A percentile compares a stretch with the other conserved stretches of the same genome.
Evolutionary conservation across 2,329 filamentous ascomycete genomes (phyloP).

Genomic region (Trichoderma endophyticum): DNA sequence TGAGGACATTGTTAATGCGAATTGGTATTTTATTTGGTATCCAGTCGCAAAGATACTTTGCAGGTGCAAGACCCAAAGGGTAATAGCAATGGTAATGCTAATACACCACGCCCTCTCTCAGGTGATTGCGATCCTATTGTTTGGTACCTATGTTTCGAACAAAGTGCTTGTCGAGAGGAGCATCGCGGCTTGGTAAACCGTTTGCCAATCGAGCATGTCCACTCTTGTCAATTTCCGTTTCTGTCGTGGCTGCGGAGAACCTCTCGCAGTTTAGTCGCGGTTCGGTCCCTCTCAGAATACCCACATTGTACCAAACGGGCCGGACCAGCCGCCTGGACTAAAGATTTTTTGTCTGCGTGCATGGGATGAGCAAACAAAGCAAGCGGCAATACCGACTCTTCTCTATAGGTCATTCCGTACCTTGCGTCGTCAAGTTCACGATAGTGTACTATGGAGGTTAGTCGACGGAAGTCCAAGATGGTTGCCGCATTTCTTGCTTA

Average conservation of each 20-base stretch:
- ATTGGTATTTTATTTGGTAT: not conserved
- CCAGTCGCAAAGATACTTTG: not conserved
- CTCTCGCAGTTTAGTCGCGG: constrained; percentile 5
- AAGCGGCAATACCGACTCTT: not conserved
- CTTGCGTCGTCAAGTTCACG: not conserved
- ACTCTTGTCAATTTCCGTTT: constrained; percentile 11
- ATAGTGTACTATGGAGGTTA: not conserved
- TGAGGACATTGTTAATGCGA: not conserved
- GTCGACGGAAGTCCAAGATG: not conserved
- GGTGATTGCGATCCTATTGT: not conserved
- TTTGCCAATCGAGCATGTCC: not conserved
- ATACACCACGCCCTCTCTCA: not conserved
- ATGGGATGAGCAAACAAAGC: not conserved
- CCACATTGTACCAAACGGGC: constrained; percentile 16
- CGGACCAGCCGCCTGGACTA: constrained; percentile 12
- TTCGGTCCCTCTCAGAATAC: constrained; percentile 7
- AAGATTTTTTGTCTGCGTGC: constrained; percentile 1
- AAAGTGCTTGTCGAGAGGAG: not conserved
- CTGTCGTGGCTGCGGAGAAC: constrained; percentile 14
- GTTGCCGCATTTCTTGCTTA: not conserved
- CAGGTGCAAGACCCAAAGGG: not conserved
- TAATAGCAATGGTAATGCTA: not conserved
- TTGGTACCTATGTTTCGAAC: not conserved
- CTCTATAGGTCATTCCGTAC: not conserved
- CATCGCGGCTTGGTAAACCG: not conserved